Base-by-base conservation (phyloP, 805 yeast genomes). In the Tetrapisispora phaffii region DNA sequence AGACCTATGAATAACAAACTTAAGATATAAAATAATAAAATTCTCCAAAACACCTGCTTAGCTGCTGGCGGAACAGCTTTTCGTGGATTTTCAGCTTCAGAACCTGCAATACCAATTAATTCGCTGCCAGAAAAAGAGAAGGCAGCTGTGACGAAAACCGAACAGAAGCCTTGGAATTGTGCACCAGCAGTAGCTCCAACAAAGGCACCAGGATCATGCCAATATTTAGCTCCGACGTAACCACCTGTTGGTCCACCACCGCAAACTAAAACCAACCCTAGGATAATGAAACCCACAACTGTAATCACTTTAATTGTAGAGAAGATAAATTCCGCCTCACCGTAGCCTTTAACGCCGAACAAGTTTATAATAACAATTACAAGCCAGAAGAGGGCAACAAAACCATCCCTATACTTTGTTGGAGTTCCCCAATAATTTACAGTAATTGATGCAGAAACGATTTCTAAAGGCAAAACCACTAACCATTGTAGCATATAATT, bases 61-160 rank as follows among this genome's bases (percentile, higher is more conserved):
- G 76, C 72, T 21, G 79, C 79, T 35, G 58, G 66, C 38, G 80
- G 79, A 34, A 75, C 60, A 16, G 73, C 56, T 49, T 67, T 70
- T 57, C 74, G 56, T 46, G 79, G 77, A 45, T 71, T 65, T 17
- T 59, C 59, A 12, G 77, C 62, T 53, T 75, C 80, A 29, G 75
- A 72, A 39, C 73, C 70, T 21, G 79, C 73, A 34, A 75, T 55
- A 39, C 78, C 79, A 49, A 73, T 68, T 57, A 75, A 57, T 53
- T 75, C 79, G 41, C 77, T 65, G 41, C 79, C 79, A 47, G 75
- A 65, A 53, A 76, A 76, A 9, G 79, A 73, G 57, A 75, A 75
- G 1, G 89, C 86, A 15, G 90, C 87, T 33, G 83, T 77, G 41
- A 82, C 82, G 49, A 84, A 76, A n/a, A 79, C 85, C 0, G 83